Percentiles rank a stretch among this genome's conserved stretches.
Conservation (phyloP, 1,284 basidiomycete genomes). For the Ganoderma meredithae region DNA sequence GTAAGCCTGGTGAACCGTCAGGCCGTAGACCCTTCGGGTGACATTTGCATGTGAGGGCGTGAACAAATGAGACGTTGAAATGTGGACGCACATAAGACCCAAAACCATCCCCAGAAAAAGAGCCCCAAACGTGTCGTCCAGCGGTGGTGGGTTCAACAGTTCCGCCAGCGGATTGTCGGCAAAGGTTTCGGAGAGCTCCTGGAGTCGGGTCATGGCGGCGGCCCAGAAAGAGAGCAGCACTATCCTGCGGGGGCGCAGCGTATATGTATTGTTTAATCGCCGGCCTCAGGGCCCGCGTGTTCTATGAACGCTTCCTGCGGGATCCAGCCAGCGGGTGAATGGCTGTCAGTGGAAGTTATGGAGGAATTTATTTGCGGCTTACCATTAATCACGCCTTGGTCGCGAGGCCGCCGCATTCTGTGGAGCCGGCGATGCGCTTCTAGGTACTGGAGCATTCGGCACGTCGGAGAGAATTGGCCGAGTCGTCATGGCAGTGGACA, state of each 20-base stretch:
- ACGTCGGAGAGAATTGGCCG: background rate
- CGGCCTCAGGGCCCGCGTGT: background rate
- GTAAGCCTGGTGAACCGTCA: constrained; percentile 3
- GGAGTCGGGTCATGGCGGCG: background rate
- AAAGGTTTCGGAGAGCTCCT: background rate
- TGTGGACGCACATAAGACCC: background rate
- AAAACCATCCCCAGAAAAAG: constrained; percentile 4
- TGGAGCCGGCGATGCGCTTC: background rate
- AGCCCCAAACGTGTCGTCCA: constrained; percentile 2
- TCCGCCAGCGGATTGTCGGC: background rate
- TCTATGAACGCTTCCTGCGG: background rate
- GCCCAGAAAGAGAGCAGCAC: background rate
- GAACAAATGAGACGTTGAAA: background rate
- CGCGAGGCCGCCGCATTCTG: background rate
- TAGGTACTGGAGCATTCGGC: background rate
- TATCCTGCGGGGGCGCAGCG: background rate
- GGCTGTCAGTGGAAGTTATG: background rate
- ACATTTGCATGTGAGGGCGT: background rate
- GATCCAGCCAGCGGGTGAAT: background rate
- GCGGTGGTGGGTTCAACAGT: background rate
- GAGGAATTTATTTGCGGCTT: background rate
- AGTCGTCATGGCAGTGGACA: background rate
- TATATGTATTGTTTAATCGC: background rate
- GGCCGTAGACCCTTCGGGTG: background rate
- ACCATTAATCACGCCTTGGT: background rate